A percentile compares a stretch with the other conserved stretches of the same genome.
These are phyloP conservation scores for Ailanthus altissimus DNA, from an alignment of 345 rosid genomes.

Conservation along the genomic window DNA sequence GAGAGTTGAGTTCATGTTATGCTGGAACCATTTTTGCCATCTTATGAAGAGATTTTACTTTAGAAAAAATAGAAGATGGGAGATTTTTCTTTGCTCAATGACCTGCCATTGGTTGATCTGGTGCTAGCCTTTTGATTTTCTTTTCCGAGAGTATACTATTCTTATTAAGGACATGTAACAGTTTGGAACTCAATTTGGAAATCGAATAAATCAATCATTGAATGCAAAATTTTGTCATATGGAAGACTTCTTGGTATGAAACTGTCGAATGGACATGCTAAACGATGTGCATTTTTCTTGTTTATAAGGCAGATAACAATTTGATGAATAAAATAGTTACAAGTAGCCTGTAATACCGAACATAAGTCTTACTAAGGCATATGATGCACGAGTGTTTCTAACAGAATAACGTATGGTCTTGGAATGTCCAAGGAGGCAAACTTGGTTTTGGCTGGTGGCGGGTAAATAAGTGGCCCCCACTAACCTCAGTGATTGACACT, in stretches of 20 bases:
- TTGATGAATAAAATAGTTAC: not conserved
- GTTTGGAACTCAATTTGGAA: not conserved
- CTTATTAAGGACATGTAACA: not conserved
- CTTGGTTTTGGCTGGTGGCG: not conserved
- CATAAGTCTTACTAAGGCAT: too few relatives aligned
- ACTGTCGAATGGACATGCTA: not conserved
- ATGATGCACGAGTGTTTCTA: not conserved
- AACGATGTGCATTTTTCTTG: not conserved
- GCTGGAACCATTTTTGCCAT: not conserved
- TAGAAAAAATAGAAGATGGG: not conserved
- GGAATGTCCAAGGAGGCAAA: too few relatives aligned
- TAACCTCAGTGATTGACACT: not conserved
- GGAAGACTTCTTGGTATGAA: not conserved
- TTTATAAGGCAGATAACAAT: not conserved
- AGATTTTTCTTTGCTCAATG: not conserved
- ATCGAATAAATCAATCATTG: not conserved
- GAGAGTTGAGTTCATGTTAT: conserved; percentile 42
- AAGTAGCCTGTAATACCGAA: too few relatives aligned
- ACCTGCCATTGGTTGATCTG: not conserved
- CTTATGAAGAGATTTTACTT: not conserved
- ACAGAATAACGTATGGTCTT: too few relatives aligned
- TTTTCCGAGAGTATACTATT: not conserved
- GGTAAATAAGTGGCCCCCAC: not conserved
- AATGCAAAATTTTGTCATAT: not conserved
- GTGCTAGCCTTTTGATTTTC: not conserved